phyloP scores from a whole-genome alignment of 768 basidiomycete species.

The Hygrocybe punicea region DNA sequence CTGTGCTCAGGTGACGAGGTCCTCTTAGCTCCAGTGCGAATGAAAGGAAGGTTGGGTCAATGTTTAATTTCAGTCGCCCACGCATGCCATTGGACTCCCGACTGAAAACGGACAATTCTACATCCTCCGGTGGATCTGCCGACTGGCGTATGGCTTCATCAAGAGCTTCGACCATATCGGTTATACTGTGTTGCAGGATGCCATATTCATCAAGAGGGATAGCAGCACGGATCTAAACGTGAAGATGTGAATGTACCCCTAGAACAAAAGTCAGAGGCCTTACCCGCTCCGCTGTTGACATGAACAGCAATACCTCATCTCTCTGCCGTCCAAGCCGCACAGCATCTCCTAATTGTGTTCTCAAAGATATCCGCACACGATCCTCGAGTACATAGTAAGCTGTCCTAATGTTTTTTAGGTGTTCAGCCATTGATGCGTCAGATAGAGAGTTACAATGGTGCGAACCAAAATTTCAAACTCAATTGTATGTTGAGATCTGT shows the following conservation, averaged over 20 bases:
- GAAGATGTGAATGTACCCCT: too few species aligned
- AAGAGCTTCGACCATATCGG: slow-evolving; percentile 14
- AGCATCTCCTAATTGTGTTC: slow-evolving; percentile 2
- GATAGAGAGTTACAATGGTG: too few species aligned
- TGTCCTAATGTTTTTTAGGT: slow-evolving; percentile 5
- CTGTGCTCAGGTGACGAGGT: slow-evolving; percentile 6
- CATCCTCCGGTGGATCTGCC: slow-evolving; percentile 11
- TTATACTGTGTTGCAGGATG: slow-evolving; percentile 11
- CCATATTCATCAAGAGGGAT: slow-evolving; percentile 11
- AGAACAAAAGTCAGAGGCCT: background rate
- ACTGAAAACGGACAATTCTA: background rate
- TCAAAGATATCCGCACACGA: slow-evolving; percentile 5
- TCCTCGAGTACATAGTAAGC: slow-evolving; percentile 10
- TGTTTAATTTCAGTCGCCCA: slow-evolving; percentile 23
- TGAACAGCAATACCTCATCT: slow-evolving; percentile 1
- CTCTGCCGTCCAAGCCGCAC: slow-evolving; percentile 1
- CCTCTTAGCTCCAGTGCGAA: too few species aligned
- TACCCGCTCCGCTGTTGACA: slow-evolving; percentile 2
- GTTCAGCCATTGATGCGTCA: slow-evolving; percentile 9
- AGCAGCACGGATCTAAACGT: slow-evolving; percentile 1
- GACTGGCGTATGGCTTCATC: slow-evolving; percentile 11
- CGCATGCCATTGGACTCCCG: slow-evolving; percentile 5
- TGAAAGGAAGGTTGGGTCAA: slow-evolving; percentile 19
- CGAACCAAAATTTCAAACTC: too few species aligned
- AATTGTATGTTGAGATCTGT: too few species aligned